Conservation (phyloP, 768 basidiomycete genomes). For the Macrocybe gigantea region DNA sequence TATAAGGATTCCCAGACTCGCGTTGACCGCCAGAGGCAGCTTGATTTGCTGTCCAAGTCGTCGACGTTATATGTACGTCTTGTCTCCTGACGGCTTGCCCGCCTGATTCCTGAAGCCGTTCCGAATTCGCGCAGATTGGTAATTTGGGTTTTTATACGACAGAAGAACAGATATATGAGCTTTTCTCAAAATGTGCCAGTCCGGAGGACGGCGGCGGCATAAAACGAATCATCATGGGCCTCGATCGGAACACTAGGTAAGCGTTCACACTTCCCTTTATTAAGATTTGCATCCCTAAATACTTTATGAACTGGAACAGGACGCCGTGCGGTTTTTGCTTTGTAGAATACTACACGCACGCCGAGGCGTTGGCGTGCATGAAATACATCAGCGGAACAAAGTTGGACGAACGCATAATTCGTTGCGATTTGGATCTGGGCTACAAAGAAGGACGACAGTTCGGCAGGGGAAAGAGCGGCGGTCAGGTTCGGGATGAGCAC, state of each 20-base stretch:
- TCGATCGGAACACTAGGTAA: conserved; percentile 84
- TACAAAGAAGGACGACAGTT: conserved; percentile 97
- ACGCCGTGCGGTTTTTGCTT: conserved; percentile 96
- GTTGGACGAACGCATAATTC: conserved; percentile 96
- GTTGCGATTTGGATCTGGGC: conserved; percentile 95
- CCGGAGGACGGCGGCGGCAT: conserved; percentile 86
- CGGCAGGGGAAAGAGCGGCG: conserved; percentile 94
- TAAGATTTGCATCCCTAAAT: not conserved
- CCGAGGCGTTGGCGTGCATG: conserved; percentile 89
- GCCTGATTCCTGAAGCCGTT: conserved; percentile 8
- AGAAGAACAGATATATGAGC: conserved; percentile 92
- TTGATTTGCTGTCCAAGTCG: conserved; percentile 76
- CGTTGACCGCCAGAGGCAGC: conserved; percentile 73
- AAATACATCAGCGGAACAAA: conserved; percentile 97
- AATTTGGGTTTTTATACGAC: conserved; percentile 94
- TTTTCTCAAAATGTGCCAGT: conserved; percentile 86
- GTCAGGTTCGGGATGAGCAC: conserved; percentile 96
- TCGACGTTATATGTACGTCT: conserved; percentile 84
- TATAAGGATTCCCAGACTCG: conserved; percentile 92
- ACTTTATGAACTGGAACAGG: conserved; percentile 29
- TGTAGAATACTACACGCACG: conserved; percentile 93
- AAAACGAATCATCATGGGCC: conserved; percentile 92
- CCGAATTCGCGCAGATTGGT: conserved; percentile 53
- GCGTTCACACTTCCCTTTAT: not conserved
- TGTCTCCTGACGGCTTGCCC: conserved; percentile 30